Conservation (phyloP, 148 eudicot genomes). For the Camellia granthamiana region DNA sequence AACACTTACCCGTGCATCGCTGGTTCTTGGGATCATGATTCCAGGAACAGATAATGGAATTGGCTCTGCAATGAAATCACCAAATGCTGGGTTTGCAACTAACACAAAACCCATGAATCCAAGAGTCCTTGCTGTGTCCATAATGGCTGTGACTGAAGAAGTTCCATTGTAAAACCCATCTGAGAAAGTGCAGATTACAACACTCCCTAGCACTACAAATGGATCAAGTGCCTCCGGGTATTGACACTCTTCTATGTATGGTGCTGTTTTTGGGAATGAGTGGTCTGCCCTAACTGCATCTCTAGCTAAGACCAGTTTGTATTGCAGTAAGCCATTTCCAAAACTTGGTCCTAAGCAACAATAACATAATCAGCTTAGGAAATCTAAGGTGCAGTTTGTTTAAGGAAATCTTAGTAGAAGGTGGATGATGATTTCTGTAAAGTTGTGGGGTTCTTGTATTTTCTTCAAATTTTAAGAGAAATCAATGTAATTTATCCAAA, state of each 20-base stretch:
- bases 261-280: constrained; percentile 57
- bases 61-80: constrained; percentile 85
- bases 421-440: too few species aligned
- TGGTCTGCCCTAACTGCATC: constrained; percentile 65
- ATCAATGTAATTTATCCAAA: too few species aligned
- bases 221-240: constrained; percentile 78
- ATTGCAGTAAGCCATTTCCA: constrained; percentile 52
- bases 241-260: constrained; percentile 82
- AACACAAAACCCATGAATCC: constrained; percentile 74
- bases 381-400: not conserved
- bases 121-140: constrained; percentile 52
- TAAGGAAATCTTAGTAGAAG: too few species aligned
- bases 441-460: too few species aligned
- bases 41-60: constrained; percentile 70
- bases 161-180: constrained; percentile 75
- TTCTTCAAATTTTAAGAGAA: too few species aligned
- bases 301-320: constrained; percentile 75
- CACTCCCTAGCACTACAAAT: constrained; percentile 46
- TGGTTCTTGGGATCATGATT: constrained; percentile 75
- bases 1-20: constrained; percentile 50
- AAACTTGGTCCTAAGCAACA: constrained; percentile 48
- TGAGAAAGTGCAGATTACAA: constrained; percentile 87
- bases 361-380: not conserved
- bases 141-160: constrained; percentile 59
- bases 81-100: constrained; percentile 68